These are phyloP conservation scores for Serendipita sp. DNA, from an alignment of 1,284 basidiomycete species.

Conservation along the genomic window DNA sequence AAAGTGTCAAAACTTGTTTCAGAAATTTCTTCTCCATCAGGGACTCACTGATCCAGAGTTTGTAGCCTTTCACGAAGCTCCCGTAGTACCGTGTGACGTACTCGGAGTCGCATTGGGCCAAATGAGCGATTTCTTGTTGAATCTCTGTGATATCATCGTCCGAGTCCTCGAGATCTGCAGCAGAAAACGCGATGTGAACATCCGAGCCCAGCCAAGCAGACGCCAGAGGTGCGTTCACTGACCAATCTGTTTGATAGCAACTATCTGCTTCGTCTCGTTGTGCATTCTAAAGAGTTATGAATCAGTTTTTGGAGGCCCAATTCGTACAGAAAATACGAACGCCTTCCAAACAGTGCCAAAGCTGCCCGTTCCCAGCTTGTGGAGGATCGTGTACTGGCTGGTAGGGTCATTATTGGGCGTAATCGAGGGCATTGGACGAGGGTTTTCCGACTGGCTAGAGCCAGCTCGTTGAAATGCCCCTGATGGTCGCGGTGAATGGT, in stretches of 20 bases:
- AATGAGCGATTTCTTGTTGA: slow-evolving; percentile 91
- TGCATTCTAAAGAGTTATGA: slow-evolving; percentile 42
- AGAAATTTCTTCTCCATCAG: background rate
- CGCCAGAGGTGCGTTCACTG: slow-evolving; percentile 17
- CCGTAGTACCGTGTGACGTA: slow-evolving; percentile 95
- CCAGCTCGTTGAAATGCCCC: background rate
- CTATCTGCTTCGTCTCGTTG: slow-evolving; percentile 83
- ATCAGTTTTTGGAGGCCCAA: background rate
- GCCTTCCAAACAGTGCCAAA: slow-evolving; percentile 97
- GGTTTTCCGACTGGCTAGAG: background rate
- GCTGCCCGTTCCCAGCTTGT: slow-evolving; percentile 94
- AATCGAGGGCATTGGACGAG: slow-evolving; percentile 32
- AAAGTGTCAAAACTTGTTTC: background rate
- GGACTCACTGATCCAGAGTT: slow-evolving; percentile 71
- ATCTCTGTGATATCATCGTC: slow-evolving; percentile 96
- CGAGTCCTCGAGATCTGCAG: slow-evolving; percentile 66
- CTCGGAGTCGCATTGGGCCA: slow-evolving; percentile 91
- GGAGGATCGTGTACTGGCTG: slow-evolving; percentile 80
- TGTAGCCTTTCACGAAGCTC: slow-evolving; percentile 91
- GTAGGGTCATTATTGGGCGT: slow-evolving; percentile 65
- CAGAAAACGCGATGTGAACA: background rate
- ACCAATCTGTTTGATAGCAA: slow-evolving; percentile 98
- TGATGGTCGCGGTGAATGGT: slow-evolving; percentile 1
- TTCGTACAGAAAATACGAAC: slow-evolving; percentile 19
- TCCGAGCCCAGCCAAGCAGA: background rate